Conservation (phyloP, 495 filamentous ascomycete genomes). For the Penicillium maclennaniae region DNA sequence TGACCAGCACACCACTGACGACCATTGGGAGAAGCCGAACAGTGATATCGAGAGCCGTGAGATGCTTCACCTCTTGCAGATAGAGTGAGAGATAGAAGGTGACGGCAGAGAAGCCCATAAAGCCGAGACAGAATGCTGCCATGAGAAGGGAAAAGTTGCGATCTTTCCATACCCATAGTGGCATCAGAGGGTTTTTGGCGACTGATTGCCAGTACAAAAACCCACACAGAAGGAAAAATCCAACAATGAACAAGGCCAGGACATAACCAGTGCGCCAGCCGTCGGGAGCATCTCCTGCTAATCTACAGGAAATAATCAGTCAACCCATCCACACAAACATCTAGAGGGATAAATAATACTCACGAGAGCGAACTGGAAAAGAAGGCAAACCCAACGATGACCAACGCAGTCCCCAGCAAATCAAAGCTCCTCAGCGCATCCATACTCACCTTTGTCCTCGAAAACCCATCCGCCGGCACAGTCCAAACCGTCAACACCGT, state of each 20-base stretch:
- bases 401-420: constrained; percentile 59
- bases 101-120: constrained; percentile 33
- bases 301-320: constrained; percentile 25
- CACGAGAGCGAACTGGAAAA: constrained; percentile 63
- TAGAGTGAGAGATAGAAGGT: constrained; percentile 39
- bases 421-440: constrained; percentile 57
- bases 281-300: constrained; percentile 49
- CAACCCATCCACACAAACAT: not conserved
- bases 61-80: constrained; percentile 41
- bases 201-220: constrained; percentile 63
- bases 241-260: constrained; percentile 57
- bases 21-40: constrained; percentile 55
- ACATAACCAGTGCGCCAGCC: constrained; percentile 69
- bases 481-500: constrained; percentile 58
- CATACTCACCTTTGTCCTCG: constrained; percentile 42
- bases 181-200: constrained; percentile 31
- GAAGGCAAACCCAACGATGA: constrained; percentile 61
- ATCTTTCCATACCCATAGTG: constrained; percentile 37
- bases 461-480: constrained; percentile 56
- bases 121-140: constrained; percentile 32
- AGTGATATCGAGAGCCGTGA: constrained; percentile 43
- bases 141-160: constrained; percentile 38
- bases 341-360: constrained; percentile 24
- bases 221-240: constrained; percentile 50
- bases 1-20: constrained; percentile 48